Base-by-base conservation (phyloP, 257 asterid species). In the Thymus quinquecostatus region DNA sequence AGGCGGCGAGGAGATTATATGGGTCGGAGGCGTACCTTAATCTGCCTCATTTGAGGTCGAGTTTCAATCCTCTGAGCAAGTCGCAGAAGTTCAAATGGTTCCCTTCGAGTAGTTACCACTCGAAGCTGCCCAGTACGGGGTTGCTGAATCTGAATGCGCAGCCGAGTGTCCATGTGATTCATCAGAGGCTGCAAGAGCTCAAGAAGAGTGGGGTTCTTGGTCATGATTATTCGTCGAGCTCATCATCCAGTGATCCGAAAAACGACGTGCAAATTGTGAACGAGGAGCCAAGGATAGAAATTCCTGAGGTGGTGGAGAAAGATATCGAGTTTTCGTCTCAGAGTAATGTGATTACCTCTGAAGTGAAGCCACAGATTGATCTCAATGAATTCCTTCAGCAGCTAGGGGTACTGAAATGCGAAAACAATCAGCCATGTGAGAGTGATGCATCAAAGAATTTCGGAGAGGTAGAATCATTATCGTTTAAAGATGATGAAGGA, bases 1-100 rank as follows among this genome's bases (percentile, higher is more conserved):
- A 94, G 72, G 99, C 99, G 0, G 99, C 99, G 0, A 75, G 98
- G 50, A 86, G 97, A 71, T 67, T 94, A 58, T 94, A 94, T 9
- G 99, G 99, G 44, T 86, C 96, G 0, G 97, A 94, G 71, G 97
- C 99, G 56, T 89, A 85, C 88, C 96, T 94, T 48, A 94, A 91
- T 75, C 84, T 94, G 54, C 98, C 98, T 3, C 99, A 94, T 48
- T 64, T 89, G 72, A 82, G 95, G 73, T 87, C 90, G 11, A 91
- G 78, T 61, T 84, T 88, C 88, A 91, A 88, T 77, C 99, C 97
- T 13, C 72, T 84, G 82, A 91, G 83, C 86, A 91, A 91, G 77
- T 86, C 96, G 7, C 95, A 89, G 21, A 91, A 88, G 87, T 80
- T 91, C 92, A 94, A 94, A 71, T 89, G 98, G 98, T 88, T 91